Evolutionary conservation across 176 grass and related monocot species (phyloP), one percentile per base, ranked within the genome.

Genomic region (Aegilops bicornis): DNA sequence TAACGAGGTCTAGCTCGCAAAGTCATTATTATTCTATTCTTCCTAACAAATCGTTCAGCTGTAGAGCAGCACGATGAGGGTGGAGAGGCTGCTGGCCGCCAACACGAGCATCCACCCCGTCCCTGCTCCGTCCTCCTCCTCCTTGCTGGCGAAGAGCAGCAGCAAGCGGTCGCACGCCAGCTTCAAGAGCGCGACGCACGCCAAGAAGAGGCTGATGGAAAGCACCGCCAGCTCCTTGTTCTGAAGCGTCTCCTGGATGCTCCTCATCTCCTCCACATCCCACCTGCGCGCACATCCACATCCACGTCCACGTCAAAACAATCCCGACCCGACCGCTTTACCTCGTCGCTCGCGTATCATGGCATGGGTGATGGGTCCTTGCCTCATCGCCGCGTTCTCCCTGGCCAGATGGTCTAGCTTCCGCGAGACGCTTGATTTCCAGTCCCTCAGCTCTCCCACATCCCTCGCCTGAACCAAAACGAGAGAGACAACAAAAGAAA

Each of bases 311-410:
- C 23, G 22, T 79, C 12, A 40, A 42, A 24, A 62, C 39, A 59
- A 59, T 81, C 39, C 24, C 12, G 56, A 59, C 2, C 1, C 42
- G 42, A 12, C 42, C 3, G 24, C n/a, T 33, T 15, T 67, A 31
- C 64, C 24, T 32, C 66, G n/a, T 73, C n/a, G 13, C 15, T 73
- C n/a, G 13, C 15, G 42, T 30, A 76, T 7, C 43, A 76, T 76
- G 27, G 27, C 7, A 52, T 50, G 40, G 33, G 50, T 0, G 13
- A 73, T 13, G 33, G 13, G 31, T 22, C 40, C 79, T 88, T 37
- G 88, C 96, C 93, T 95, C 83, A 91, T 91, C 3, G 86, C 68
- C 42, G 79, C 88, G 80, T 95, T 95, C 19, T 94, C 96, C 83
- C 59, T 89, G 33, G 86, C 43, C 32, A 98, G 86, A 79, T 80